A percentile compares a stretch with the other conserved stretches of the same genome.
Conservation (phyloP, 768 basidiomycete species). For the Phaeotremella fagi region DNA sequence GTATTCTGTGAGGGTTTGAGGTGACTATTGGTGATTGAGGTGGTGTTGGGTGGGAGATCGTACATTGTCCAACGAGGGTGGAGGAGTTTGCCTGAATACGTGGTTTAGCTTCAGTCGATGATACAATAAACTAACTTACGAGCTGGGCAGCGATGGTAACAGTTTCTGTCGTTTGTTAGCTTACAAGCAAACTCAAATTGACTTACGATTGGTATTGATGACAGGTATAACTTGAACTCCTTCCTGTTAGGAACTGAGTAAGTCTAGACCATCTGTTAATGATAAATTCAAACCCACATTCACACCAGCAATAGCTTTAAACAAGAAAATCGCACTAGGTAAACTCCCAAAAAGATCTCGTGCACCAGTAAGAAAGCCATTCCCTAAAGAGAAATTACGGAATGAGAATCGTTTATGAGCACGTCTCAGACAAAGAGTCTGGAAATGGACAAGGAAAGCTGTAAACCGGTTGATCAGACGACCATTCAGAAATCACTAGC, state of each 20-base stretch:
- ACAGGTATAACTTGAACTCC: conserved; percentile 79
- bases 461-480: background rate
- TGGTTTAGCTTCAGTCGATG: background rate
- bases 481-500: background rate
- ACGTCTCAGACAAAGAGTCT: conserved; percentile 75
- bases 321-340: conserved; percentile 88
- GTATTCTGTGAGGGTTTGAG: conserved; percentile 9
- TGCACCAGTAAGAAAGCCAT: conserved; percentile 85
- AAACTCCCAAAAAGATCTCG: conserved; percentile 86
- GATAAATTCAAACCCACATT: conserved; percentile 50
- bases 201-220: conserved; percentile 76
- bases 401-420: conserved; percentile 95
- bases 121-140: conserved; percentile 48
- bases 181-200: background rate
- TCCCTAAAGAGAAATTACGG: conserved; percentile 77
- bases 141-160: conserved; percentile 93
- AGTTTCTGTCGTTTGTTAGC: too few species aligned
- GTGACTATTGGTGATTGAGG: background rate
- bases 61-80: conserved; percentile 82
- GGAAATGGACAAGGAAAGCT: conserved; percentile 92
- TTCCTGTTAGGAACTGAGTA: conserved; percentile 3
- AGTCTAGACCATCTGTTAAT: conserved; percentile 12
- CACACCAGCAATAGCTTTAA: conserved; percentile 83
- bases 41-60: conserved; percentile 78
- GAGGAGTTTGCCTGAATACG: conserved; percentile 58